Evolutionary conservation across 352 stramenopile genomes (phyloP).

Genomic region (Phytophthora megakarya): DNA sequence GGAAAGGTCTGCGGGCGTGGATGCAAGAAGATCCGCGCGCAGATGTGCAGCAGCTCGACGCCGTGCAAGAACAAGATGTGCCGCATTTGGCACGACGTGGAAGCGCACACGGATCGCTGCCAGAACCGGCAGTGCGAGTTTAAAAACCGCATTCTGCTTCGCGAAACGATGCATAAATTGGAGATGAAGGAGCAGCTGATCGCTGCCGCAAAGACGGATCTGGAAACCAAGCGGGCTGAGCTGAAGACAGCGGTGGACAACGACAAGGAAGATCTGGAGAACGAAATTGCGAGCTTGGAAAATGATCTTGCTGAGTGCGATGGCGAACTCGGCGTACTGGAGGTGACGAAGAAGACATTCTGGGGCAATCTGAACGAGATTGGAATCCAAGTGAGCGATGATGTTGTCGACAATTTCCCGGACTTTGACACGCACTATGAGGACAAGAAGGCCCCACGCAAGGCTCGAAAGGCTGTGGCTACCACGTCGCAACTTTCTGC

Average conservation of each 20-base stretch:
- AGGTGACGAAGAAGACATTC: constrained; percentile 57
- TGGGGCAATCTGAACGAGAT: constrained; percentile 36
- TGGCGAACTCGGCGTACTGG: constrained; percentile 61
- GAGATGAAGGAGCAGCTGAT: constrained; percentile 57
- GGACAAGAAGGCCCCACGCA: constrained; percentile 35
- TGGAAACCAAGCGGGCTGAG: constrained; percentile 56
- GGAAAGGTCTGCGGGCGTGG: constrained; percentile 51
- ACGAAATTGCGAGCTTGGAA: constrained; percentile 20
- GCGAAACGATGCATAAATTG: constrained; percentile 72
- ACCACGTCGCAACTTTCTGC: constrained; percentile 8
- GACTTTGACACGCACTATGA: constrained; percentile 52
- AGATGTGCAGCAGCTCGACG: constrained; percentile 64
- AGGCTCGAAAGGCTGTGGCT: constrained; percentile 29
- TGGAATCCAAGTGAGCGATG: constrained; percentile 51
- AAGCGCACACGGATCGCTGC: constrained; percentile 70
- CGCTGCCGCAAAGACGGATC: constrained; percentile 33
- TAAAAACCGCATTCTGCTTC: constrained; percentile 66
- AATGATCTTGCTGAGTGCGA: constrained; percentile 55
- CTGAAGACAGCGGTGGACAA: constrained; percentile 40
- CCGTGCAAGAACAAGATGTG: constrained; percentile 70
- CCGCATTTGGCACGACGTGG: constrained; percentile 76
- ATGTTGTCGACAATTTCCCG: constrained; percentile 58
- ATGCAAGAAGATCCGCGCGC: constrained; percentile 57
- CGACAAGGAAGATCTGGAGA: constrained; percentile 49
- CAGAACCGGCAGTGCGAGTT: constrained; percentile 71